Percentiles rank a stretch among this genome's conserved stretches.
Conservation (phyloP, 768 basidiomycete species). For the Russula sp. region DNA sequence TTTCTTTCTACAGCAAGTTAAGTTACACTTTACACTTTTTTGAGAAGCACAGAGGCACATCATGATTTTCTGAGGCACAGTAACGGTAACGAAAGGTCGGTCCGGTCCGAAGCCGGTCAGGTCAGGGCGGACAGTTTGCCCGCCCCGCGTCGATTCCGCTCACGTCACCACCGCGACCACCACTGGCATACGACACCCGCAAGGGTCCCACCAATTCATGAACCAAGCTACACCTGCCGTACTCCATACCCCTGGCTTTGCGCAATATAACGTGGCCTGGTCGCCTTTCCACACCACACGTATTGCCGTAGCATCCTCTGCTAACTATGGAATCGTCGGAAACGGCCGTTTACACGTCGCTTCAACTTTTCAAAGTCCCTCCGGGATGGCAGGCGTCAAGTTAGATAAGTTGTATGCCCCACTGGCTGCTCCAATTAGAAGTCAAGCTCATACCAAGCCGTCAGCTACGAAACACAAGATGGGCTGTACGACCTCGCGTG, state of each 20-base stretch:
- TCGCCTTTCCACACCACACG: conserved; percentile 77
- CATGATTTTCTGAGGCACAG: neutral
- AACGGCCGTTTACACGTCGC: conserved; percentile 83
- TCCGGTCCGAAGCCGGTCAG: too few relatives aligned
- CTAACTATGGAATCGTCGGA: conserved; percentile 93
- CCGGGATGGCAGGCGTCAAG: conserved; percentile 39
- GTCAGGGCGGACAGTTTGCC: too few relatives aligned
- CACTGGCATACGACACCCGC: neutral
- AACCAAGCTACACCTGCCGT: conserved; percentile 41
- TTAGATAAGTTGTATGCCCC: conserved; percentile 66
- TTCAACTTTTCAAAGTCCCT: conserved; percentile 45
- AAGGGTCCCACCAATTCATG: conserved; percentile 27
- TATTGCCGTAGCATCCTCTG: conserved; percentile 74
- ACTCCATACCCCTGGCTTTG: conserved; percentile 74
- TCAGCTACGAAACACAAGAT: conserved; percentile 88
- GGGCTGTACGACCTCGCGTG: conserved; percentile 88
- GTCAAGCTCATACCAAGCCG: conserved; percentile 33
- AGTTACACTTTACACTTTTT: conserved; percentile 5
- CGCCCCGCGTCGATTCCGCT: too few relatives aligned
- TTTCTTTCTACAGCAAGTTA: neutral
- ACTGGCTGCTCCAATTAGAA: neutral
- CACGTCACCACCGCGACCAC: too few relatives aligned
- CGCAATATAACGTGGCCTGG: conserved; percentile 78
- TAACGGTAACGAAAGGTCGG: neutral
- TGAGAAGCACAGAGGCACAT: neutral